Conservation (phyloP, 148 eudicot species). For the Spergularia bocconei region DNA sequence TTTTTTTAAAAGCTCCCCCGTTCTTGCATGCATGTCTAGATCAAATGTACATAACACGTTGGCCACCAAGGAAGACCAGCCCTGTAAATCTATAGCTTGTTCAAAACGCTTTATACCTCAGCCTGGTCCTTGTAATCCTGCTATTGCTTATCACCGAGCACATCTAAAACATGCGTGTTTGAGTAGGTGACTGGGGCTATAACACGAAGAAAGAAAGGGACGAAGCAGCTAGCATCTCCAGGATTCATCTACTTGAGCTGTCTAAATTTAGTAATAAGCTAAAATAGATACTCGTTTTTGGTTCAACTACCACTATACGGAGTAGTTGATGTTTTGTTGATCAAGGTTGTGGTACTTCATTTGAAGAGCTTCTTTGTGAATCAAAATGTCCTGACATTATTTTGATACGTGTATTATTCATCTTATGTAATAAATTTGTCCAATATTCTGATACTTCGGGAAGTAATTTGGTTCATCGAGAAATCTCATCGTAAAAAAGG, state of each 20-base stretch:
- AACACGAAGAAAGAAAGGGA: constrained; percentile 82
- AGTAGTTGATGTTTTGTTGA: constrained; percentile 4
- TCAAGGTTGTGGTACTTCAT: constrained; percentile 7
- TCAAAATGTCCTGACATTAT: neutral
- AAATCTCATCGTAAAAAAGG: too few relatives aligned
- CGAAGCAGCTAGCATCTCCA: constrained; percentile 70
- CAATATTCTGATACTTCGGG: neutral
- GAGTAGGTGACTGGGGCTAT: constrained; percentile 92
- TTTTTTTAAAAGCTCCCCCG: too few relatives aligned
- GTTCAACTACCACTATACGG: constrained; percentile 10
- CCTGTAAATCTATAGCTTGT: neutral
- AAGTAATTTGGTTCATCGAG: too few relatives aligned
- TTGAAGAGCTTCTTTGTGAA: constrained; percentile 1
- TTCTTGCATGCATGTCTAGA: neutral
- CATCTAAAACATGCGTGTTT: constrained; percentile 18
- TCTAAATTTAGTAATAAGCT: constrained; percentile 84
- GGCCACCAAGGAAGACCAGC: constrained; percentile 1
- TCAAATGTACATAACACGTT: neutral
- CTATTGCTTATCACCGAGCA: constrained; percentile 1
- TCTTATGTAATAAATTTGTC: neutral
- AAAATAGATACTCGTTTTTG: constrained; percentile 39
- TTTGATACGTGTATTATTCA: neutral
- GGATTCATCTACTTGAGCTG: constrained; percentile 72
- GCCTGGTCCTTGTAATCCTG: neutral
- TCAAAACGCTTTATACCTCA: neutral